These are phyloP conservation scores for Pestalotiopsis sp. DNA, from an alignment of 2,329 filamentous ascomycete species.

Conservation along the genomic window DNA sequence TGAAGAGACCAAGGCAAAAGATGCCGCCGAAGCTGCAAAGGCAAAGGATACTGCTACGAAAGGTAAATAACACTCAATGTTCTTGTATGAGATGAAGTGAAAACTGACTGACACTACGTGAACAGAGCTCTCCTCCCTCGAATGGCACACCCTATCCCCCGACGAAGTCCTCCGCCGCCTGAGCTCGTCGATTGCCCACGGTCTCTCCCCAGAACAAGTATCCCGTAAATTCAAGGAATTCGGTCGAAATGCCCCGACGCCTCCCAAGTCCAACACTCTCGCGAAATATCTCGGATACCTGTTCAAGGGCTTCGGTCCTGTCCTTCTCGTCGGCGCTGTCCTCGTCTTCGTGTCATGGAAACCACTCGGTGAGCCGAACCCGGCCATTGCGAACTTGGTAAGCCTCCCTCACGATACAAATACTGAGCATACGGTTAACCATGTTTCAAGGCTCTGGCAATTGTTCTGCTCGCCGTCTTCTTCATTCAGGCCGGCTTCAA, in stretches of 20 bases:
- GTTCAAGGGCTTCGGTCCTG: slow-evolving; percentile 74
- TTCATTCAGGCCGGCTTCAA: slow-evolving; percentile 69
- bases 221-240: slow-evolving; percentile 56
- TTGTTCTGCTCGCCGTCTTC: slow-evolving; percentile 71
- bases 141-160: slow-evolving; percentile 65
- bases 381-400: slow-evolving; percentile 63
- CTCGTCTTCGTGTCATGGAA: slow-evolving; percentile 78
- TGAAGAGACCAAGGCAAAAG: slow-evolving; percentile 51
- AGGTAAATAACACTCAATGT: slow-evolving; percentile 16
- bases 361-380: slow-evolving; percentile 66
- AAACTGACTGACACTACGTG: slow-evolving; percentile 16
- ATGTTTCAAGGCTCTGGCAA: slow-evolving; percentile 57
- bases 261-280: slow-evolving; percentile 61
- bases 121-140: slow-evolving; percentile 60
- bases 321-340: slow-evolving; percentile 67
- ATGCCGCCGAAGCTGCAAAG: slow-evolving; percentile 37
- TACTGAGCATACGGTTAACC: neutral
- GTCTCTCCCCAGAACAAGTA: slow-evolving; percentile 61
- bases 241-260: slow-evolving; percentile 67
- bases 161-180: slow-evolving; percentile 62
- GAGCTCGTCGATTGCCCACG: slow-evolving; percentile 53
- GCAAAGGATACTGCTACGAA: slow-evolving; percentile 43
- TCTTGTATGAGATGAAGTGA: neutral
- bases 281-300: slow-evolving; percentile 67
- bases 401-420: neutral